phyloP scores from a whole-genome alignment of 78 protist genomes.

The Dictyostelium citrinum region DNA sequence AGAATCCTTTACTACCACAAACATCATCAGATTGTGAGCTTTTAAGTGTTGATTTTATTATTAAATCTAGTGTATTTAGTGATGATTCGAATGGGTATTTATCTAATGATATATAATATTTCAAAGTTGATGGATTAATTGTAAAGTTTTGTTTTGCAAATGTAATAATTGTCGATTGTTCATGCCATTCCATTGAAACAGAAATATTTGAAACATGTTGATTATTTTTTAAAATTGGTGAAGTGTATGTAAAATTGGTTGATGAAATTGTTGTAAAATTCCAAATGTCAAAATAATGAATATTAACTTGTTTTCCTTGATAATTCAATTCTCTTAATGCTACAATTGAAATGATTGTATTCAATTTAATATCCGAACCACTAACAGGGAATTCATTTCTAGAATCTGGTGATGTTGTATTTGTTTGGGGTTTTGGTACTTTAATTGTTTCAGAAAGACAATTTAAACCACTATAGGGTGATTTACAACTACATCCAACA shows the following conservation, averaged over 20 bases:
- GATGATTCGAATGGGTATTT: background rate
- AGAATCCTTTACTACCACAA: background rate
- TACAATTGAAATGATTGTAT: background rate
- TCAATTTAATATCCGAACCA: background rate
- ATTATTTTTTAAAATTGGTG: background rate
- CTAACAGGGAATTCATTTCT: background rate
- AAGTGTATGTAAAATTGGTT: background rate
- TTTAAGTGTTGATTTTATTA: background rate
- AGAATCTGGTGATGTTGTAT: background rate
- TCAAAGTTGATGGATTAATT: constrained; percentile 28
- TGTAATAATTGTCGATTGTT: background rate
- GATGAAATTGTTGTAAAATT: background rate
- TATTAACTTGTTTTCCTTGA: background rate
- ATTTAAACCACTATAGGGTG: constrained; percentile 15
- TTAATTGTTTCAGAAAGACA: background rate
- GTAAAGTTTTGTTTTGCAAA: background rate
- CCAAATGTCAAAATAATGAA: background rate
- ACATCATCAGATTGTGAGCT: background rate
- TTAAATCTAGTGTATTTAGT: constrained; percentile 6
- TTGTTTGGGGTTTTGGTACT: background rate
- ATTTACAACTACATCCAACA: constrained; percentile 16
- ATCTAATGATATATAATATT: background rate
- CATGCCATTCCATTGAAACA: background rate
- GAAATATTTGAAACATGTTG: background rate
- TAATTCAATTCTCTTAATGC: background rate